Evolutionary conservation across 805 yeast genomes (phyloP).

Genomic region (Henningerozyma blattae): DNA sequence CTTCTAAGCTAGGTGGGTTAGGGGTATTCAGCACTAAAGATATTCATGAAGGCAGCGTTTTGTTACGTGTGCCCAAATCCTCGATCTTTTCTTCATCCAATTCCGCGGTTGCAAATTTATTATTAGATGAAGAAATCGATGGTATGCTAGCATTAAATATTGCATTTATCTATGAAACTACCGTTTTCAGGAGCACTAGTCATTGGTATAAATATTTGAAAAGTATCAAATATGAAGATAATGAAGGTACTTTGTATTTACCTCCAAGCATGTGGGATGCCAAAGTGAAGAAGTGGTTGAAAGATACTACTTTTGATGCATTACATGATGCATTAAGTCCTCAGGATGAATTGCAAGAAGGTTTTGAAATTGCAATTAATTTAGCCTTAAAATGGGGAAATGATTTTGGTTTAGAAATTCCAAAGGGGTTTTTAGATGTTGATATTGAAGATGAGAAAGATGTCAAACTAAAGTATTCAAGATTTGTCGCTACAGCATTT

Average conservation of each 20-base stretch:
- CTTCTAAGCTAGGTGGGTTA: slow-evolving; percentile 48
- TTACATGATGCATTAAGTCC: slow-evolving; percentile 30
- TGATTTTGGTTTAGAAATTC: slow-evolving; percentile 18
- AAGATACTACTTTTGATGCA: slow-evolving; percentile 52
- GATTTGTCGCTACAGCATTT: slow-evolving; percentile 46
- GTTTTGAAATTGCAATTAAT: slow-evolving; percentile 27
- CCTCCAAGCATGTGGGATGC: slow-evolving; percentile 63
- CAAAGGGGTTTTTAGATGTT: slow-evolving; percentile 19
- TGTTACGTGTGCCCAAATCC: slow-evolving; percentile 52
- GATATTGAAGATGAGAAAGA: slow-evolving; percentile 15
- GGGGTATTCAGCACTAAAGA: slow-evolving; percentile 56
- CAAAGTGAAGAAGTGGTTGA: slow-evolving; percentile 33
- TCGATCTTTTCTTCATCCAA: slow-evolving; percentile 47
- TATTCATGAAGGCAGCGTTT: slow-evolving; percentile 27
- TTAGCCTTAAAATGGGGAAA: slow-evolving; percentile 25
- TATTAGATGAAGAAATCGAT: slow-evolving; percentile 44
- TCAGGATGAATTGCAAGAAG: slow-evolving; percentile 27
- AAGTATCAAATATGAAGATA: slow-evolving; percentile 32
- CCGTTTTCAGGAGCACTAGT: slow-evolving; percentile 40
- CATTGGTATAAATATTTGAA: slow-evolving; percentile 70
- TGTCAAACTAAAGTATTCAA: slow-evolving; percentile 22
- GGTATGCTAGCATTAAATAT: slow-evolving; percentile 60
- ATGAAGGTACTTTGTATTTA: slow-evolving; percentile 23
- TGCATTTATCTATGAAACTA: slow-evolving; percentile 60
- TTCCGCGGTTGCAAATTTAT: slow-evolving; percentile 51